Evolutionary conservation across 768 basidiomycete species (phyloP).

Genomic region (Phylloporus sp.): DNA sequence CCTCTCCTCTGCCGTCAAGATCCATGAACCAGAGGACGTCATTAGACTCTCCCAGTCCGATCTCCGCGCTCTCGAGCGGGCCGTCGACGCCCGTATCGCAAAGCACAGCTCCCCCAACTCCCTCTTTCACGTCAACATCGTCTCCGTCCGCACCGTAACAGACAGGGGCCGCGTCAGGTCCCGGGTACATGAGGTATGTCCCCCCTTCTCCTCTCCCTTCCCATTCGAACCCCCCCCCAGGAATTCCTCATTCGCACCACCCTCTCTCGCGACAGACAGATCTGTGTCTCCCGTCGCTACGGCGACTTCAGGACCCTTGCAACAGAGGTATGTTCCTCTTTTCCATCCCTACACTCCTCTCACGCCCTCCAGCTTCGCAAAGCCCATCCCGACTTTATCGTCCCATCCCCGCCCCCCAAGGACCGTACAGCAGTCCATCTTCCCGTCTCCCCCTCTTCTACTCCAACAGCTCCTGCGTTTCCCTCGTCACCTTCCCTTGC

Average conservation of each 20-base stretch:
- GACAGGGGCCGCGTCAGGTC: conserved; percentile 85
- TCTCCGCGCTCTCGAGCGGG: conserved; percentile 67
- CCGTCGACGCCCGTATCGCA: conserved; percentile 61
- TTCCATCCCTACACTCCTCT: neutral
- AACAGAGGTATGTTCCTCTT: conserved; percentile 55
- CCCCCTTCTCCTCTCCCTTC: neutral
- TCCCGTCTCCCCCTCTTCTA: conserved; percentile 23
- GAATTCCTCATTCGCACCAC: conserved; percentile 94
- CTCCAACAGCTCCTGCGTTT: conserved; percentile 1
- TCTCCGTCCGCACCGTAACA: conserved; percentile 77
- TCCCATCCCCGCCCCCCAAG: conserved; percentile 82
- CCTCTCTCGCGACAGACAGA: conserved; percentile 63
- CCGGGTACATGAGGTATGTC: conserved; percentile 76
- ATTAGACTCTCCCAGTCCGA: conserved; percentile 85
- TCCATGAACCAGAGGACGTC: conserved; percentile 81
- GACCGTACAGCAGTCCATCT: conserved; percentile 69
- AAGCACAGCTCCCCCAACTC: conserved; percentile 43
- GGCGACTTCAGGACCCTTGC: conserved; percentile 92
- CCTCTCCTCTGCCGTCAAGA: conserved; percentile 74
- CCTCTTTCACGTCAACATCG: conserved; percentile 85
- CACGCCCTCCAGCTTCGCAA: conserved; percentile 63
- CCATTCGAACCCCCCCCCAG: conserved; percentile 36
- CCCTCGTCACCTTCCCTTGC: conserved; percentile 41
- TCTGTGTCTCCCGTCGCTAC: conserved; percentile 88
- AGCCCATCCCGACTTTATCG: conserved; percentile 75